Evolutionary conservation across 202 grass and related monocot species (phyloP).

Genomic region (Miscanthus sacchariflorus): DNA sequence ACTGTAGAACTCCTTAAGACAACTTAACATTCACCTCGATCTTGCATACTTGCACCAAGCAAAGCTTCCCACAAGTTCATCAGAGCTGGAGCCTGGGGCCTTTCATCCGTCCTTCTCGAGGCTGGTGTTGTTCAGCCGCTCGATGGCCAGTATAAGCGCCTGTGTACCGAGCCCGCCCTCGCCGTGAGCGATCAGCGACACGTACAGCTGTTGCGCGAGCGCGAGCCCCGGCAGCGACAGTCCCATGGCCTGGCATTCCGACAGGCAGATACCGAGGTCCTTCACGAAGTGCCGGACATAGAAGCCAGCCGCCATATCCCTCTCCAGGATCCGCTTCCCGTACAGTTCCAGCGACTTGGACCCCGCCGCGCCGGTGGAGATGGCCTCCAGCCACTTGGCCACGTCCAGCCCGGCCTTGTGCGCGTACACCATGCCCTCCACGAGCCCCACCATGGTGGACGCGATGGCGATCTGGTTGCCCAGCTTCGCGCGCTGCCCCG

Average conservation of each 20-base stretch:
- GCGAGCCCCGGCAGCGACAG: slow-evolving; percentile 90
- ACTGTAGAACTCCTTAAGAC: slow-evolving; percentile 12
- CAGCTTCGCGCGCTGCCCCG: slow-evolving; percentile 83
- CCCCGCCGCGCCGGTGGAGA: slow-evolving; percentile 86
- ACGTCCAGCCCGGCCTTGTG: slow-evolving; percentile 94
- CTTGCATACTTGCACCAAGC: slow-evolving; percentile 6
- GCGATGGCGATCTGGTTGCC: slow-evolving; percentile 96
- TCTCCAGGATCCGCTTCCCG: slow-evolving; percentile 87
- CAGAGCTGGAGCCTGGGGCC: background rate
- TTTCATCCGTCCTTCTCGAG: slow-evolving; percentile 51
- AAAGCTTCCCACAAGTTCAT: background rate
- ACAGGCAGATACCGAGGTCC: slow-evolving; percentile 95
- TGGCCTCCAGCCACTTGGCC: slow-evolving; percentile 86
- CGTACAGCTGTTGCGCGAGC: slow-evolving; percentile 84
- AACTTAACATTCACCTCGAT: background rate
- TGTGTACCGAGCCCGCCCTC: slow-evolving; percentile 89
- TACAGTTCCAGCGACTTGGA: slow-evolving; percentile 86
- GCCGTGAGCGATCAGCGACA: slow-evolving; percentile 83
- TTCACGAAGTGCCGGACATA: slow-evolving; percentile 96
- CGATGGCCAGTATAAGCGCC: slow-evolving; percentile 83
- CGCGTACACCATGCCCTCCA: slow-evolving; percentile 93
- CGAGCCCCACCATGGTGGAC: slow-evolving; percentile 97
- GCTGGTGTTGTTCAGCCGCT: slow-evolving; percentile 91
- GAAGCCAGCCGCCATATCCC: slow-evolving; percentile 93
- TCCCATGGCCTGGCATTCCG: slow-evolving; percentile 94